Percentiles rank a stretch among this genome's conserved stretches.
These are phyloP conservation scores for Jackrogersella multiformis DNA, from an alignment of 495 filamentous ascomycete species.

Conservation along the genomic window DNA sequence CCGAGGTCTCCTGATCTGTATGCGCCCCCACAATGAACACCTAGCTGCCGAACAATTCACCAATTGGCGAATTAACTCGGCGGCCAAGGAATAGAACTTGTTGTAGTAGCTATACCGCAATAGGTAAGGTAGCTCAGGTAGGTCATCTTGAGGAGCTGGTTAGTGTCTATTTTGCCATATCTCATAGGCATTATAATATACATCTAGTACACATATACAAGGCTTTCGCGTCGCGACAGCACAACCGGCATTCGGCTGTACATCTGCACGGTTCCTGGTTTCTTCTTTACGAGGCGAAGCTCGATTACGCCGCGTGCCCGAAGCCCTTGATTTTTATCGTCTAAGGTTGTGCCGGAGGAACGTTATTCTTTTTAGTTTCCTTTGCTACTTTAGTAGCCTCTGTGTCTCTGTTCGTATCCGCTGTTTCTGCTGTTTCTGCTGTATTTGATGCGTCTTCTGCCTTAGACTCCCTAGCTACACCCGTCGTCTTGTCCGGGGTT, in stretches of 20 bases:
- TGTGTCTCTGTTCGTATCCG: too few relatives aligned
- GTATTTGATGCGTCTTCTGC: constrained; percentile 12
- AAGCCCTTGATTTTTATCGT: neutral
- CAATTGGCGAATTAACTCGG: neutral
- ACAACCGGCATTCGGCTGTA: constrained; percentile 17
- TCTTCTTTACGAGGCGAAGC: constrained; percentile 1
- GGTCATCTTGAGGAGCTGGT: constrained; percentile 19
- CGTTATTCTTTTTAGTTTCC: constrained; percentile 25
- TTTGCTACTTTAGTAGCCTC: too few relatives aligned
- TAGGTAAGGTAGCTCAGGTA: neutral
- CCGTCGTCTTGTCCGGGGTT: constrained; percentile 8
- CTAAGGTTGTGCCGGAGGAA: constrained; percentile 21
- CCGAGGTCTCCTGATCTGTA: neutral
- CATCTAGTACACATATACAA: constrained; percentile 20
- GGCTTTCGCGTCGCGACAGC: constrained; percentile 1
- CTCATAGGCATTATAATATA: constrained; percentile 26
- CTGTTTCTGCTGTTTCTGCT: too few relatives aligned
- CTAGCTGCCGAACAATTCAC: neutral
- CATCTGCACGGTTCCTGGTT: neutral
- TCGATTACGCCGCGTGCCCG: neutral
- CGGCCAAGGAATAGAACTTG: neutral
- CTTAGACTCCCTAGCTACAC: constrained; percentile 2
- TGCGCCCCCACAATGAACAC: neutral
- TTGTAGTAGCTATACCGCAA: neutral
- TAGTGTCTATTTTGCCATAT: constrained; percentile 24